Evolutionary conservation across 371 early-diverging fungal genomes (phyloP).

Genomic region (Syncephalastrum contaminatum): DNA sequence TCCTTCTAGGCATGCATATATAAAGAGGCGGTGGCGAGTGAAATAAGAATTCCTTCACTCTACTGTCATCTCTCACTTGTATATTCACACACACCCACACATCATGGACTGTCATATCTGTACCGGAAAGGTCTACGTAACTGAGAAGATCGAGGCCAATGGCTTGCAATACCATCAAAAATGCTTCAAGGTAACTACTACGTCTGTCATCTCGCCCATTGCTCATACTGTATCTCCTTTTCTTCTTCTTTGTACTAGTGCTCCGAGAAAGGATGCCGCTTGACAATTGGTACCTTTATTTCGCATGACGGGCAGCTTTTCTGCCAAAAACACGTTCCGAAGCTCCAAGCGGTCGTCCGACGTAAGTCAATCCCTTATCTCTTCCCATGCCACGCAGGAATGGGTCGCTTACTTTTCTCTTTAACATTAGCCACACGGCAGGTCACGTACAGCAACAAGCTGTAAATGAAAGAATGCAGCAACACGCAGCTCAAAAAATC

Average conservation of each 20-base stretch:
- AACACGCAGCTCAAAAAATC: not conserved
- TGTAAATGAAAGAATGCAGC: not conserved
- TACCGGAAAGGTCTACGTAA: slow-evolving; percentile 57
- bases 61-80: no score
- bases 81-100: not conserved
- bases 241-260: slow-evolving; percentile 17
- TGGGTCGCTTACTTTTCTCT: not conserved
- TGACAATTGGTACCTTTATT: slow-evolving; percentile 38
- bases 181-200: slow-evolving; percentile 48
- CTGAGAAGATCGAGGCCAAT: slow-evolving; percentile 64
- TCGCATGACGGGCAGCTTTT: slow-evolving; percentile 28
- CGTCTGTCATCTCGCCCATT: not conserved
- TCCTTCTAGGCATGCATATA: no score
- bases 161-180: slow-evolving; percentile 56
- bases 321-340: slow-evolving; percentile 46
- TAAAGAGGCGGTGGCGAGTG: no score
- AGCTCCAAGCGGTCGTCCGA: slow-evolving; percentile 28
- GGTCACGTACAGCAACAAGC: not conserved
- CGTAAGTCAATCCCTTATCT: slow-evolving; percentile 6
- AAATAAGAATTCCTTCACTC: no score
- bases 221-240: not conserved
- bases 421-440: not conserved
- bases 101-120: slow-evolving; percentile 50
- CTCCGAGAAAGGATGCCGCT: slow-evolving; percentile 34
- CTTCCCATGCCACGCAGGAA: not conserved